Conservation (phyloP, 1,284 basidiomycete species). For the Melampsora abietis-canadensis region DNA sequence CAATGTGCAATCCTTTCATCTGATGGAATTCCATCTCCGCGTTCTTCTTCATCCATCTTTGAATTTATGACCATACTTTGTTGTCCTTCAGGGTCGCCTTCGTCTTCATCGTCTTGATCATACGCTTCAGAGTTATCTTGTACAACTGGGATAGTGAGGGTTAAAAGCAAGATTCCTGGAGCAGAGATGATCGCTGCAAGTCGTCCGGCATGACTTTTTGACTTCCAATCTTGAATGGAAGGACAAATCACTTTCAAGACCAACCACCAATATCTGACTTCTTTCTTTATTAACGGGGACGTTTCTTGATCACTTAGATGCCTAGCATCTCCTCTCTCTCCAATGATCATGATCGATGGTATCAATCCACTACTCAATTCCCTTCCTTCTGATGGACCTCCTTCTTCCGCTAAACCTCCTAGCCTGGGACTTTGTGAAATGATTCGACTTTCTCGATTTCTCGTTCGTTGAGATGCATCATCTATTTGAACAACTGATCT, state of each 20-base stretch:
- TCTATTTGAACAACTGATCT: neutral
- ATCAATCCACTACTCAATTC: neutral
- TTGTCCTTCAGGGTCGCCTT: constrained; percentile 35
- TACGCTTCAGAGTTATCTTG: constrained; percentile 53
- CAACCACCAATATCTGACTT: neutral
- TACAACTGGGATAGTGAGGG: constrained; percentile 85
- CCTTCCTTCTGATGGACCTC: neutral
- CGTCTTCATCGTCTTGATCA: constrained; percentile 46
- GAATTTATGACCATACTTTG: neutral
- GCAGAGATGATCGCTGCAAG: constrained; percentile 74
- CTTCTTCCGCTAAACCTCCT: neutral
- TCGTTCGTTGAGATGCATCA: too few species aligned
- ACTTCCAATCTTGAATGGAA: constrained; percentile 70
- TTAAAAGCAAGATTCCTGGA: constrained; percentile 79
- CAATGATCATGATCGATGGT: constrained; percentile 1
- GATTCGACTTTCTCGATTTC: too few species aligned
- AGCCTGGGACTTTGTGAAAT: neutral
- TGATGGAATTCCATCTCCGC: neutral
- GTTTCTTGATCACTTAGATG: neutral
- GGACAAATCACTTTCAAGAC: constrained; percentile 66
- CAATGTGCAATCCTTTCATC: neutral
- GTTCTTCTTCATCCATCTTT: neutral
- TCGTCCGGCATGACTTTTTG: constrained; percentile 70
- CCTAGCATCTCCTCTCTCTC: neutral
- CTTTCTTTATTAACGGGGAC: neutral